phyloP scores from a whole-genome alignment of 768 basidiomycete genomes.

The Boletus reticuloceps region DNA sequence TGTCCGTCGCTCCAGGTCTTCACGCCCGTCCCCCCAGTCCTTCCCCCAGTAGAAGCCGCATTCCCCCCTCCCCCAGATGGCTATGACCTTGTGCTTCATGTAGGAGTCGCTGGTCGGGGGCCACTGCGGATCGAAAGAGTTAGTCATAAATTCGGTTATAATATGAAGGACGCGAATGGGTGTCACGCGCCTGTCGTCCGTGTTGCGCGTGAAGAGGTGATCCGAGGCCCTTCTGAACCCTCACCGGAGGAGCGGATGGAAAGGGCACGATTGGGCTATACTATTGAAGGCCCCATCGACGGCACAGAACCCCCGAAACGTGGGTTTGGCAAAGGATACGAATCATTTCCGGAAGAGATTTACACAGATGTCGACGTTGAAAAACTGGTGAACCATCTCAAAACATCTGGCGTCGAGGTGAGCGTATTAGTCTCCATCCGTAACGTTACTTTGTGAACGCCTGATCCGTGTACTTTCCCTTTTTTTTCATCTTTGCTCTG shows the following conservation, averaged over 20 bases:
- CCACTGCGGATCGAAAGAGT: slow-evolving; percentile 60
- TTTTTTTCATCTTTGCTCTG: neutral
- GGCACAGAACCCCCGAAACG: slow-evolving; percentile 31
- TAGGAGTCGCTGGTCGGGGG: slow-evolving; percentile 66
- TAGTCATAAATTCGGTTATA: slow-evolving; percentile 67
- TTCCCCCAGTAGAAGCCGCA: slow-evolving; percentile 40
- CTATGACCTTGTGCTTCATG: slow-evolving; percentile 70
- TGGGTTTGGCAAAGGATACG: slow-evolving; percentile 37
- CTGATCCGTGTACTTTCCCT: neutral
- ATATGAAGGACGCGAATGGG: slow-evolving; percentile 63
- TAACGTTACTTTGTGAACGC: neutral
- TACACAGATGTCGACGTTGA: slow-evolving; percentile 36
- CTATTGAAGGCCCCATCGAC: slow-evolving; percentile 24
- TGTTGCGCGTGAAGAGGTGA: slow-evolving; percentile 25
- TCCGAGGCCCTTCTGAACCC: slow-evolving; percentile 17
- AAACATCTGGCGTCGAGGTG: slow-evolving; percentile 32
- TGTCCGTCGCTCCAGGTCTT: slow-evolving; percentile 52
- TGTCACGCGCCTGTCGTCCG: slow-evolving; percentile 49
- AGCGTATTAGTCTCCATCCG: slow-evolving; percentile 6
- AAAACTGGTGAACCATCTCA: slow-evolving; percentile 36
- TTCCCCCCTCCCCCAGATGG: slow-evolving; percentile 43
- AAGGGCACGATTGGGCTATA: slow-evolving; percentile 29
- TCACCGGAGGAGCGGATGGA: slow-evolving; percentile 29
- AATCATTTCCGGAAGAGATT: slow-evolving; percentile 35
- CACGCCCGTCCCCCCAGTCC: slow-evolving; percentile 57